phyloP scores from a whole-genome alignment of 78 protist genomes.

The Bigelowiella natans region DNA sequence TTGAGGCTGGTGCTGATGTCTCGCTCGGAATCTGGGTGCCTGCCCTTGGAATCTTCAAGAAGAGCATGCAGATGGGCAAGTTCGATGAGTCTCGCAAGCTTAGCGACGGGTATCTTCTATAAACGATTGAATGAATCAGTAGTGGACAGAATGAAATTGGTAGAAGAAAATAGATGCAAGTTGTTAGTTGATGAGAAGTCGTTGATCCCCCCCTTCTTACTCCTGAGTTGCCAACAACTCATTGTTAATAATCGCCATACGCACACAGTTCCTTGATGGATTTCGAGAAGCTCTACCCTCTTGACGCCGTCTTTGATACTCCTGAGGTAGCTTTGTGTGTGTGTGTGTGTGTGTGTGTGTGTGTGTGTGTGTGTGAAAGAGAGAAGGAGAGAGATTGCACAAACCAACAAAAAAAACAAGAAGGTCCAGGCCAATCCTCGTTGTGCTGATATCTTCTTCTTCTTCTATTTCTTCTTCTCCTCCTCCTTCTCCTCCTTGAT shows the following conservation, averaged over 20 bases:
- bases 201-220: no score
- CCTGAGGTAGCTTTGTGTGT: neutral
- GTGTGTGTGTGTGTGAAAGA: neutral
- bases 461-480: no score
- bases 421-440: no score
- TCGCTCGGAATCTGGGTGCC: conserved; percentile 40
- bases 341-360: neutral
- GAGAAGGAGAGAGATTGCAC: neutral
- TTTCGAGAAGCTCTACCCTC: conserved; percentile 21
- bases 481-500: neutral
- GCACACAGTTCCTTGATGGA: conserved; percentile 3
- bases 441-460: no score
- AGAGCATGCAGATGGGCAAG: conserved; percentile 11
- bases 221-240: no score
- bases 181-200: no score
- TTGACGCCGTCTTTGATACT: conserved; percentile 24
- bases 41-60: conserved; percentile 22
- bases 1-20: conserved; percentile 25
- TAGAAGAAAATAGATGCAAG: no score
- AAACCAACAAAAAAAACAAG: no score
- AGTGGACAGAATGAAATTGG: no score
- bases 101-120: neutral
- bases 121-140: no score
- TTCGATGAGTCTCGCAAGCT: neutral
- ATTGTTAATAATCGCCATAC: no score